Conservation (phyloP, 202 grass and related monocot species). For the Musa balbisiana region DNA sequence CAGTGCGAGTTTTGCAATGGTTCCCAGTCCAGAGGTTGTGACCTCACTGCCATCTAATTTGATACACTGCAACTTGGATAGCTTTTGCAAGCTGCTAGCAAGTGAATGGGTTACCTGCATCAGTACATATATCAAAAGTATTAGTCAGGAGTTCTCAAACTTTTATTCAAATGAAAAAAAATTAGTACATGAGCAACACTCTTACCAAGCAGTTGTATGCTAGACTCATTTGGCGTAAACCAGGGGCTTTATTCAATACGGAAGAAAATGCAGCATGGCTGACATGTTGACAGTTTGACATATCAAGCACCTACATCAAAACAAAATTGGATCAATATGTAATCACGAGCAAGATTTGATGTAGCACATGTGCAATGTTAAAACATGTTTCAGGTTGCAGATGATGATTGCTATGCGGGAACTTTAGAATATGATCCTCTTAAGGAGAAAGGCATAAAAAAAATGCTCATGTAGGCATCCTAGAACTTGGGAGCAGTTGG, state of each 20-base stretch:
- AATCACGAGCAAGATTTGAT: constrained; percentile 4
- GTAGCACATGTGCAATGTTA: neutral
- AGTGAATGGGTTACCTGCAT: constrained; percentile 48
- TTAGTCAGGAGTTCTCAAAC: constrained; percentile 3
- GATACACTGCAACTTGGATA: constrained; percentile 41
- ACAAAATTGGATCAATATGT: constrained; percentile 7
- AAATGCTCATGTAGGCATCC: neutral
- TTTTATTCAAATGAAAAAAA: constrained; percentile 12
- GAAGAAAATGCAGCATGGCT: constrained; percentile 47
- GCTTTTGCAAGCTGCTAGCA: constrained; percentile 31
- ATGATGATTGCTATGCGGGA: too few species aligned
- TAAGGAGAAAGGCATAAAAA: neutral
- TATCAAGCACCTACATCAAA: constrained; percentile 54
- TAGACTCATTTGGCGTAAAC: constrained; percentile 47
- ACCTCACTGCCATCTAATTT: constrained; percentile 68
- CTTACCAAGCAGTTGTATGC: constrained; percentile 68
- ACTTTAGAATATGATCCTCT: neutral
- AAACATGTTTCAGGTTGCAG: too few species aligned
- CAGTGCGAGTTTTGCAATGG: constrained; percentile 56
- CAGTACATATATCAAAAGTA: constrained; percentile 12
- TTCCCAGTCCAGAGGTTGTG: constrained; percentile 40
- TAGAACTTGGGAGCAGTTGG: neutral
- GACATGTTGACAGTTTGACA: constrained; percentile 58
- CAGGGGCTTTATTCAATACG: constrained; percentile 34
- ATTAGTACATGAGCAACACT: constrained; percentile 1